Percentiles rank a stretch among this genome's conserved stretches.
Evolutionary conservation across 1,284 basidiomycete species (phyloP).

Genomic region (Gomphus bonarii): DNA sequence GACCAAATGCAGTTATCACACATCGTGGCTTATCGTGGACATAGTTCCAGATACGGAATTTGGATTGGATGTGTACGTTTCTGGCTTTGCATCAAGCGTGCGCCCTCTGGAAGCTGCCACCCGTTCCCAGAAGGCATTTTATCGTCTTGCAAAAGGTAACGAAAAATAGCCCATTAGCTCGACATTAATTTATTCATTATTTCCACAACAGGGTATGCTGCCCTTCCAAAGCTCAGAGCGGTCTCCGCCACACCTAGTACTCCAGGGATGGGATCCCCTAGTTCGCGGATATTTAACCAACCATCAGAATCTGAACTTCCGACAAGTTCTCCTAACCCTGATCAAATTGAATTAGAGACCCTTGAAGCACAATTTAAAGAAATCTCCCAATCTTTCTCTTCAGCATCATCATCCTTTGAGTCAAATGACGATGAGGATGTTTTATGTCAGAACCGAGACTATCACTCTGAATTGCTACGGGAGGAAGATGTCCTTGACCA

Average conservation of each 20-base stretch:
- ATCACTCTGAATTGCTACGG: neutral
- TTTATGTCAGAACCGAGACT: neutral
- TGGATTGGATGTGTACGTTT: constrained; percentile 60
- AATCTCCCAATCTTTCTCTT: neutral
- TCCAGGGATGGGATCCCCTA: constrained; percentile 13
- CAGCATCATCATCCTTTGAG: neutral
- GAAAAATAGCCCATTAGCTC: neutral
- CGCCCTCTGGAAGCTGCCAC: constrained; percentile 52
- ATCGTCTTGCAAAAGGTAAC: constrained; percentile 67
- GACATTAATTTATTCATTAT: neutral
- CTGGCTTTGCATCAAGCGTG: constrained; percentile 62
- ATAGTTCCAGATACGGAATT: constrained; percentile 35
- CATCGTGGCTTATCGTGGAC: neutral
- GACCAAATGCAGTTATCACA: neutral
- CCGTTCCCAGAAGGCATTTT: constrained; percentile 66
- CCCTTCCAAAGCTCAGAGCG: constrained; percentile 42
- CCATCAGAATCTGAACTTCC: neutral
- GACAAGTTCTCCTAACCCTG: constrained; percentile 47
- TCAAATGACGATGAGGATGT: neutral
- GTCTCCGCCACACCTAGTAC: constrained; percentile 12
- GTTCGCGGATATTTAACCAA: constrained; percentile 9
- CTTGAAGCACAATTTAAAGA: constrained; percentile 35
- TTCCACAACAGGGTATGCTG: constrained; percentile 41
- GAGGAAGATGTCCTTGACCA: neutral
- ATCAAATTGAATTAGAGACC: constrained; percentile 43